Evolutionary conservation across 495 filamentous ascomycete genomes (phyloP).

Genomic region (Lophiotrema nucula): DNA sequence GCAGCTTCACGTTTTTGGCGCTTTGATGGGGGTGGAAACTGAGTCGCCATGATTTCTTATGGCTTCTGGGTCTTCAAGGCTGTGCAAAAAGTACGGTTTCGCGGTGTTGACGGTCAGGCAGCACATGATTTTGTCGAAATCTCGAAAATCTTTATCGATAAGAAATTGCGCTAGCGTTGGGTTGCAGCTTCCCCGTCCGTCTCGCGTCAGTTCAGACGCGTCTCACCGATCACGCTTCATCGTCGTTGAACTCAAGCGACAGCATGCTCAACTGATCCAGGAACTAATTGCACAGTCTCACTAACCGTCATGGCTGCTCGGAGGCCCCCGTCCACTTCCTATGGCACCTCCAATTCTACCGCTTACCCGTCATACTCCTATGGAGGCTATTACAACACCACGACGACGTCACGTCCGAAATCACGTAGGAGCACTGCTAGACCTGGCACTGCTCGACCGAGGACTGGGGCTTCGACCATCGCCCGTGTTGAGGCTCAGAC

Average conservation of each 20-base stretch:
- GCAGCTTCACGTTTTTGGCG: slow-evolving; percentile 74
- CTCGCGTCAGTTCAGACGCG: neutral
- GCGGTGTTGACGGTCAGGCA: too few relatives aligned
- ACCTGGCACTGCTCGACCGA: slow-evolving; percentile 58
- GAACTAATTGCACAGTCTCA: slow-evolving; percentile 8
- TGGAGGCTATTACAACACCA: slow-evolving; percentile 34
- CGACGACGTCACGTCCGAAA: slow-evolving; percentile 43
- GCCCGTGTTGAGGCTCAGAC: slow-evolving; percentile 61
- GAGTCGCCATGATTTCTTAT: slow-evolving; percentile 94
- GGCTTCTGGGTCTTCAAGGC: neutral
- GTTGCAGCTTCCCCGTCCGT: neutral
- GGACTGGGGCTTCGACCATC: slow-evolving; percentile 62
- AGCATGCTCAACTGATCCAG: neutral
- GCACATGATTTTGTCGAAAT: too few relatives aligned
- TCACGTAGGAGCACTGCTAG: slow-evolving; percentile 50
- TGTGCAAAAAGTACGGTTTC: neutral
- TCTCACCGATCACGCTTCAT: too few relatives aligned
- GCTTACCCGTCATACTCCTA: slow-evolving; percentile 40
- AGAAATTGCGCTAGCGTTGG: slow-evolving; percentile 3
- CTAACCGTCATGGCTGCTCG: slow-evolving; percentile 30
- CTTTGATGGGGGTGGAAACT: slow-evolving; percentile 87
- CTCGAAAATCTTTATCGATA: slow-evolving; percentile 24
- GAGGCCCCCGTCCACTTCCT: slow-evolving; percentile 40
- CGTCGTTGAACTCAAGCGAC: too few relatives aligned
- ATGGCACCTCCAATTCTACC: slow-evolving; percentile 39